These are phyloP conservation scores for Prunus armeniaca DNA, from an alignment of 306 rosid species.

Conservation along the genomic window DNA sequence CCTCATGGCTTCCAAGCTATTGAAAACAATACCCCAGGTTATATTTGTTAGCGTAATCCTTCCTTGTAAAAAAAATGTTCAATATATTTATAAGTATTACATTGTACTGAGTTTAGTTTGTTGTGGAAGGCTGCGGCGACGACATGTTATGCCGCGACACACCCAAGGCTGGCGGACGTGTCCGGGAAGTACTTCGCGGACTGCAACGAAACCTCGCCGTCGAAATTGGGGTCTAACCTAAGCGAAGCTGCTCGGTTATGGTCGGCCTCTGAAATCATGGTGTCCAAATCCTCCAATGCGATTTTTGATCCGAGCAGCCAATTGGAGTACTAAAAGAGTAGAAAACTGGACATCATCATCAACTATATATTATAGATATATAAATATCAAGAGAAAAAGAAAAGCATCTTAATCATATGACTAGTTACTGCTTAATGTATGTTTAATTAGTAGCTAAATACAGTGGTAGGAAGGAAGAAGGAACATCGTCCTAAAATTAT, in stretches of 20 bases:
- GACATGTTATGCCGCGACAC: slow-evolving; percentile 86
- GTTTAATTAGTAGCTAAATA: background rate
- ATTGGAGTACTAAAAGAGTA: background rate
- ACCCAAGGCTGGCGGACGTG: slow-evolving; percentile 46
- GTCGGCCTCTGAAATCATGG: slow-evolving; percentile 65
- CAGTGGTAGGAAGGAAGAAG: background rate
- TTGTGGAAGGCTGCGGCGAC: slow-evolving; percentile 80
- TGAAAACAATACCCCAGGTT: slow-evolving; percentile 94
- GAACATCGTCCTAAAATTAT: background rate
- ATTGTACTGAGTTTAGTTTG: background rate
- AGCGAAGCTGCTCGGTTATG: slow-evolving; percentile 62
- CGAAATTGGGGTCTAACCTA: slow-evolving; percentile 56
- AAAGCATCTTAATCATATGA: background rate
- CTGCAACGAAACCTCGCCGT: slow-evolving; percentile 73
- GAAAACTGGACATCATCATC: background rate
- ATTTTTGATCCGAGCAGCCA: background rate
- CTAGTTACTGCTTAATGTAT: background rate
- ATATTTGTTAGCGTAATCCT: too few species aligned
- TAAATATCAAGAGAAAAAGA: background rate
- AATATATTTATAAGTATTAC: too few species aligned
- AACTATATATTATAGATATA: background rate
- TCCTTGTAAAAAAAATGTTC: too few species aligned
- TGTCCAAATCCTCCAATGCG: slow-evolving; percentile 23
- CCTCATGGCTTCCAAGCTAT: slow-evolving; percentile 75
- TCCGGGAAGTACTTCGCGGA: slow-evolving; percentile 81